Evolutionary conservation across 768 basidiomycete genomes (phyloP), one percentile per base, ranked within the genome.

Genomic region (Lepiota venenata): DNA sequence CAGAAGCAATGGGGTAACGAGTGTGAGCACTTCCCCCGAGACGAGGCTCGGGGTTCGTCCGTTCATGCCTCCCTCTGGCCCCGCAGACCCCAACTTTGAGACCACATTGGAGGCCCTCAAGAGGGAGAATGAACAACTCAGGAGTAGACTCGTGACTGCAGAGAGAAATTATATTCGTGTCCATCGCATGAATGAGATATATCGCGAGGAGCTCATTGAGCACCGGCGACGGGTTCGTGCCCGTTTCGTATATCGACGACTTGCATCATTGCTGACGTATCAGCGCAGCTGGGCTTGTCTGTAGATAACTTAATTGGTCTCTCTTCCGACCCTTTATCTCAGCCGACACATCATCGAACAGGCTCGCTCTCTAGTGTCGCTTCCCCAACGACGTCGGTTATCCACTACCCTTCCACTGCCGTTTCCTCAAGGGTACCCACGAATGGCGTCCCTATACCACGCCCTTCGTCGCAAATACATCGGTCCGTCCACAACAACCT

Each of bases 201-300:
- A 93, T 63, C 76, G 89, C 27, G 91, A 91, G 68, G 91, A 93
- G 68, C 70, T 93, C 56, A 84, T 93, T 51, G 85, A 89, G 41
- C 83, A 88, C 63, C 70, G 91, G 55, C 73, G 83, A 59, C 74
- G 88, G 67, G 89, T 91, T 69, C 70, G 91, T 79, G 53, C 36
- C 44, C 43, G 44, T 27, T 40, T 27, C 46, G 25, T 40, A 8
- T 21, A 16, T 57, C 47, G 37, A 21, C 38, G 38, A 14, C 32
- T 37, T 57, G 52, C 52, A 36, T 32, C 32, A 36, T 29, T 40
- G 9, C 44, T 46, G 42, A 53, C 46, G 48, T 55, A 40, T 50
- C 49, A 58, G 27, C 45, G 45, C 59, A 91, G 90, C 73, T 88
- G 25, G 87, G 87, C n/a, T 64, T 89, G 46, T 73, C 88, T 0